Conservation (phyloP, 768 basidiomycete species). For the Boletus insuetus region DNA sequence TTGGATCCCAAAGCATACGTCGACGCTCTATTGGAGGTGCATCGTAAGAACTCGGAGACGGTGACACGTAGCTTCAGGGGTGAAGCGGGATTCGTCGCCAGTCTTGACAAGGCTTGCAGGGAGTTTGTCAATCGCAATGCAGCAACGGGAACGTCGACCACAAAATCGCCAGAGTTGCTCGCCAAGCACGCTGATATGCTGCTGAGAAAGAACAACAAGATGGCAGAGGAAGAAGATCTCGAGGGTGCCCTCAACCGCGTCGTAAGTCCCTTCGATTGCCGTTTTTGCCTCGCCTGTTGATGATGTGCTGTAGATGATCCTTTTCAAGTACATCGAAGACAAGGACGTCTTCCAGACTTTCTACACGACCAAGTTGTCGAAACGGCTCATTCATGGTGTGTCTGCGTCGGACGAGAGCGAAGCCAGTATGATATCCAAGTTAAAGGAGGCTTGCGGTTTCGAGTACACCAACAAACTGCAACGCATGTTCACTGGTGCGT, state of each 20-base stretch:
- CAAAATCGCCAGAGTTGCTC: slow-evolving; percentile 88
- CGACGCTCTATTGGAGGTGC: slow-evolving; percentile 87
- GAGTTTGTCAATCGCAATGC: slow-evolving; percentile 94
- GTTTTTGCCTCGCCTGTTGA: neutral
- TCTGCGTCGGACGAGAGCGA: slow-evolving; percentile 97
- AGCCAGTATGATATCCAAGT: slow-evolving; percentile 95
- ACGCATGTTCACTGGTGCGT: slow-evolving; percentile 91
- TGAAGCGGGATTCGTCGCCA: slow-evolving; percentile 91
- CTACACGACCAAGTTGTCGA: slow-evolving; percentile 91
- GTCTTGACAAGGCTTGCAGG: slow-evolving; percentile 91
- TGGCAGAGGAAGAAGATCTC: slow-evolving; percentile 86
- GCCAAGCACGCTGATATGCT: slow-evolving; percentile 90
- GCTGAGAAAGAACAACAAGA: slow-evolving; percentile 92
- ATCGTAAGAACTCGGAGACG: slow-evolving; percentile 87
- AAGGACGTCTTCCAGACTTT: slow-evolving; percentile 99
- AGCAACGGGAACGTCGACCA: slow-evolving; percentile 78
- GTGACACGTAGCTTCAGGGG: slow-evolving; percentile 87
- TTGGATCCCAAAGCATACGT: slow-evolving; percentile 94
- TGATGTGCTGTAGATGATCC: slow-evolving; percentile 66
- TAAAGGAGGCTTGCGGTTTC: slow-evolving; percentile 95
- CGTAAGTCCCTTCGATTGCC: slow-evolving; percentile 44
- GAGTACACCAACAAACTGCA: slow-evolving; percentile 96
- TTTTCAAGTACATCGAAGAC: slow-evolving; percentile 98
- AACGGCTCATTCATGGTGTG: slow-evolving; percentile 85
- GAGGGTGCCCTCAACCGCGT: slow-evolving; percentile 89